Evolutionary conservation across 1,139 yeast species (phyloP), one percentile per base, ranked within the genome.

Genomic region (Saccharomyces hybrid): DNA sequence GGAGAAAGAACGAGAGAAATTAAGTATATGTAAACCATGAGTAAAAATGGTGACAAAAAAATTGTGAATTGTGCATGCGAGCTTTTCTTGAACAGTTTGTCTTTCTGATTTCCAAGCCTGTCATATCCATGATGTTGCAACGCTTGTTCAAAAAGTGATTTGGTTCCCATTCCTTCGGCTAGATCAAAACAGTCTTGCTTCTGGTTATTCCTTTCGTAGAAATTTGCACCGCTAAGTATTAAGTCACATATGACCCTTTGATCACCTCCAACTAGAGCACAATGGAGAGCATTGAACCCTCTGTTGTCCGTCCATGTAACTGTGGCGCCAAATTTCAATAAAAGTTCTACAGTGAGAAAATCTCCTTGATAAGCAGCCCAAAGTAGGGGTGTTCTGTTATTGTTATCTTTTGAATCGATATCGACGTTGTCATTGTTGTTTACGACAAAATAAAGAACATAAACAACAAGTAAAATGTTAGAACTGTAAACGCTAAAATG

Each of bases 351-450:
- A 4, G 85, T 78, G 44, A 87, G 74, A 0, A 83, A 77, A 65
- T 90, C 97, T 8, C 96, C 96, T 66, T 90, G 97, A 68, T 88
- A 88, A 1, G 95, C 88, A 0, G 97, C 97, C 96, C 97, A 88
- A 67, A 88, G 96, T 50, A 89, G 74, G 0, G 88, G 75, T 0
- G 97, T 88, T 54, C 96, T 75, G 26, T 81, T 80, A 51, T 78
- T 49, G 13, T 44, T 27, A 48, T 59, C 57, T 25, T 34, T 46
- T 6, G 50, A 47, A 38, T 56, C 48, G n/a, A 62, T 54, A 16
- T 57, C 56, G 16, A 59, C 27, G 20, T 16, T 38, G 31, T 50
- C 38, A 23, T 52, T 54, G 25, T 28, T 23, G 23, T 56, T 58
- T 6, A 55, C 80, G 65, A 56, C 72, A 52, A 59, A 75, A 26